A percentile compares a stretch with the other conserved stretches of the same genome.
Evolutionary conservation across 2,329 filamentous ascomycete genomes (phyloP).

Genomic region (Exophiala lecanii-corni): DNA sequence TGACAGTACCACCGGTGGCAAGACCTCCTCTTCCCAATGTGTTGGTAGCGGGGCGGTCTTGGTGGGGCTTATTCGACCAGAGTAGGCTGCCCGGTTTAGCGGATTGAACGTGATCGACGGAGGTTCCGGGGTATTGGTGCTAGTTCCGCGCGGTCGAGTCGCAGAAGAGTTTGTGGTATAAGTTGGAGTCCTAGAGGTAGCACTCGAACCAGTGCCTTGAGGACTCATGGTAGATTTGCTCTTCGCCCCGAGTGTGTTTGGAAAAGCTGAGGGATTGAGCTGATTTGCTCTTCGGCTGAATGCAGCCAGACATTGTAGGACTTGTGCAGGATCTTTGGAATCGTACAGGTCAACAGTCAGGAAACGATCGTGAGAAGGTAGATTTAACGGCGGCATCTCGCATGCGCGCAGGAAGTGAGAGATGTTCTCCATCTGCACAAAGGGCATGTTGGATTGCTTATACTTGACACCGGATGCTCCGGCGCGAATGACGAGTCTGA

Average conservation of each 20-base stretch:
- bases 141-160: constrained; percentile 36
- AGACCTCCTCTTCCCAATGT: constrained; percentile 24
- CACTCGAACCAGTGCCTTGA: constrained; percentile 60
- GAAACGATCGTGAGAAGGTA: constrained; percentile 92
- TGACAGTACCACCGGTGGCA: constrained; percentile 54
- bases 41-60: constrained; percentile 51
- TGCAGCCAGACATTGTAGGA: constrained; percentile 83
- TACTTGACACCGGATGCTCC: constrained; percentile 78
- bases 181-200: constrained; percentile 33
- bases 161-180: constrained; percentile 50
- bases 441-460: constrained; percentile 91
- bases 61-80: constrained; percentile 57
- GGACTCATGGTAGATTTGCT: constrained; percentile 60
- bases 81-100: constrained; percentile 39
- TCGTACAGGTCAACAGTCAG: constrained; percentile 96
- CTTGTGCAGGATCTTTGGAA: constrained; percentile 90
- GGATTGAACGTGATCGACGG: constrained; percentile 40
- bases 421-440: constrained; percentile 99
- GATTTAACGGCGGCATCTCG: constrained; percentile 75
- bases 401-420: constrained; percentile 90
- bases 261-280: constrained; percentile 69
- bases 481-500: constrained; percentile 75
- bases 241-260: constrained; percentile 70
- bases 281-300: constrained; percentile 83
- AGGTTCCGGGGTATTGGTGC: constrained; percentile 53